Conservation (phyloP, 169 alveolate species). For the Cyclospora cayetanensis region DNA sequence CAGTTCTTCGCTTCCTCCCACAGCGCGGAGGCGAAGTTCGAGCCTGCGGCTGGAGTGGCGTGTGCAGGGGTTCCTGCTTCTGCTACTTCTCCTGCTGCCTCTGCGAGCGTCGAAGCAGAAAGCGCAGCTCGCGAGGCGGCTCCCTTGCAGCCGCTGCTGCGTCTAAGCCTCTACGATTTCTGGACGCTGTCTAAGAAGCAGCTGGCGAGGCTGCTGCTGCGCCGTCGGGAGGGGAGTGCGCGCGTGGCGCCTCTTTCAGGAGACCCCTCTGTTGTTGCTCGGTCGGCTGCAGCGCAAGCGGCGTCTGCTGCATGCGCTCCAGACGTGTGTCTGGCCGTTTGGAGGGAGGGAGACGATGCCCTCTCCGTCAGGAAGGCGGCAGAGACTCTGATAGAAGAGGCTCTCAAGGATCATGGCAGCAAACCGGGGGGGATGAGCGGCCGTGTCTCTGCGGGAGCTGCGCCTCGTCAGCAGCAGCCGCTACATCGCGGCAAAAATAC, state of each 20-base stretch:
- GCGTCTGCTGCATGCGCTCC: constrained; percentile 11
- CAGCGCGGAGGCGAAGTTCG: neutral
- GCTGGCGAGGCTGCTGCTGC: constrained; percentile 59
- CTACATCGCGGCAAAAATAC: neutral
- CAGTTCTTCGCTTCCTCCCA: neutral
- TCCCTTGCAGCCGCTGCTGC: constrained; percentile 12
- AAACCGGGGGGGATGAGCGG: neutral
- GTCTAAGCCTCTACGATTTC: constrained; percentile 50
- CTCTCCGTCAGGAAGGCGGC: constrained; percentile 45
- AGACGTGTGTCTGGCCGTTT: constrained; percentile 42
- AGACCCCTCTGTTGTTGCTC: neutral
- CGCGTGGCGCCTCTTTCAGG: neutral
- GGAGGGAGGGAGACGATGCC: constrained; percentile 65
- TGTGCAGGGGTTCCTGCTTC: neutral
- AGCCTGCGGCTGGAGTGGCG: no score
- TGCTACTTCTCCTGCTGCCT: neutral
- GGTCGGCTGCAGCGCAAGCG: neutral
- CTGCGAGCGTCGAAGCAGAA: neutral
- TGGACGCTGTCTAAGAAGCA: constrained; percentile 51
- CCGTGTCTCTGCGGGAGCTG: neutral
- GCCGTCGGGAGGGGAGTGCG: constrained; percentile 16
- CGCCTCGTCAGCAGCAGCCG: constrained; percentile 42
- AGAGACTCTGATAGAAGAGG: constrained; percentile 48
- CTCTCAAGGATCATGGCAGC: neutral
- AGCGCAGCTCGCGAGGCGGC: neutral